These are phyloP conservation scores for Eustoma russellianum DNA, from an alignment of 257 asterid genomes.

Conservation along the genomic window DNA sequence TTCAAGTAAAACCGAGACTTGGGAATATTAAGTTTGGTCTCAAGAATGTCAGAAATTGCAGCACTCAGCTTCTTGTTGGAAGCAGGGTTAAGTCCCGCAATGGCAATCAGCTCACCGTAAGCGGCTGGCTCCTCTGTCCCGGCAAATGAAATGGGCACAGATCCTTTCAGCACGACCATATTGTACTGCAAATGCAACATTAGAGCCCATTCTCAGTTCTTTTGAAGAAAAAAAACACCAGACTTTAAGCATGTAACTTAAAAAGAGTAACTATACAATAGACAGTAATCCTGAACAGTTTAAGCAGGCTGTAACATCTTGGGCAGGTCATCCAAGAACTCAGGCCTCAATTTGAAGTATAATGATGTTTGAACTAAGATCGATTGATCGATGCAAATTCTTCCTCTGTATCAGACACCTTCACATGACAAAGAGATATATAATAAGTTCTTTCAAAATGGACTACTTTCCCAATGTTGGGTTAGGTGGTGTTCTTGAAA, in stretches of 20 bases:
- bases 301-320: too few species aligned
- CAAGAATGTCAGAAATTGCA: conserved; percentile 69
- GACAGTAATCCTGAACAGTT: not conserved
- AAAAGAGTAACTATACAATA: not conserved
- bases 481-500: too few species aligned
- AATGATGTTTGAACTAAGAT: too few species aligned
- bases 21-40: conserved; percentile 66
- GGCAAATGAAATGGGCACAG: conserved; percentile 83
- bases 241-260: not conserved
- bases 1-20: conserved; percentile 85
- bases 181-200: conserved; percentile 51
- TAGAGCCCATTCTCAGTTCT: not conserved
- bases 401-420: too few species aligned
- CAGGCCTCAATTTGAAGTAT: too few species aligned
- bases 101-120: conserved; percentile 76
- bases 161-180: conserved; percentile 91
- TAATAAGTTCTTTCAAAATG: too few species aligned
- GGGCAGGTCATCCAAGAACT: too few species aligned
- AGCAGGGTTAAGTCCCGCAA: conserved; percentile 74
- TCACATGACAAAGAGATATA: too few species aligned
- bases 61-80: conserved; percentile 86
- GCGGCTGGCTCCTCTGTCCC: conserved; percentile 94
- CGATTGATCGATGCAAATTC: too few species aligned
- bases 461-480: too few species aligned
- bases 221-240: too few species aligned